Percentiles rank a stretch among this genome's conserved stretches.
These are phyloP conservation scores for Favolaschia claudopus DNA, from an alignment of 768 basidiomycete species.

Conservation along the genomic window DNA sequence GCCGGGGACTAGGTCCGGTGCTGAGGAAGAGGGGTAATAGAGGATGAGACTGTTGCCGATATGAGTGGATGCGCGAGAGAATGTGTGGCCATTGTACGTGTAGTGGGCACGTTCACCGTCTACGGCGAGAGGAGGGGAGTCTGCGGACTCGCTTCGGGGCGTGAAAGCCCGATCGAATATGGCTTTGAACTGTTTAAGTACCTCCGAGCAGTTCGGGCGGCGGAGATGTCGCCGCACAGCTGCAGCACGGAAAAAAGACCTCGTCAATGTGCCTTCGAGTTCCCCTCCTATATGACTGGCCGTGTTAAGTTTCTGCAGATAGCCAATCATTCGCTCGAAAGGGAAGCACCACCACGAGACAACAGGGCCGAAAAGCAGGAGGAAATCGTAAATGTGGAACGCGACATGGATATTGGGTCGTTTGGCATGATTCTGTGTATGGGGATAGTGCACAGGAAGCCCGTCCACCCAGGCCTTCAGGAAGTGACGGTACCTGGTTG, in stretches of 20 bases:
- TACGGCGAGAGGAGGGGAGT: not conserved
- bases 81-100: not conserved
- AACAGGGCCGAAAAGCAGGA: constrained; percentile 42
- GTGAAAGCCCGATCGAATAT: not conserved
- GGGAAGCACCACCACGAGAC: constrained; percentile 48
- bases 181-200: not conserved
- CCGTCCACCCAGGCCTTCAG: constrained; percentile 33
- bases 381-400: constrained; percentile 42
- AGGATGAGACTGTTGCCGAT: constrained; percentile 1
- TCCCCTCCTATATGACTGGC: constrained; percentile 37
- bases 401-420: constrained; percentile 35
- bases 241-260: not conserved
- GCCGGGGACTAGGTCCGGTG: not conserved
- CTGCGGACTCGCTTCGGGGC: too few species aligned
- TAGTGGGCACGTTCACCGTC: not conserved
- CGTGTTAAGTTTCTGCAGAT: constrained; percentile 37
- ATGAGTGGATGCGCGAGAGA: not conserved
- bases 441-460: constrained; percentile 28
- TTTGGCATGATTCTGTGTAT: not conserved
- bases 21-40: not conserved
- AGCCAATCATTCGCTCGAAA: constrained; percentile 45
- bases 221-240: not conserved
- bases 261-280: not conserved
- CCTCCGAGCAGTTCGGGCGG: not conserved
- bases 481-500: constrained; percentile 4